These are phyloP conservation scores for Phytophthora colocasiae DNA, from an alignment of 352 stramenopile genomes.

Conservation along the genomic window DNA sequence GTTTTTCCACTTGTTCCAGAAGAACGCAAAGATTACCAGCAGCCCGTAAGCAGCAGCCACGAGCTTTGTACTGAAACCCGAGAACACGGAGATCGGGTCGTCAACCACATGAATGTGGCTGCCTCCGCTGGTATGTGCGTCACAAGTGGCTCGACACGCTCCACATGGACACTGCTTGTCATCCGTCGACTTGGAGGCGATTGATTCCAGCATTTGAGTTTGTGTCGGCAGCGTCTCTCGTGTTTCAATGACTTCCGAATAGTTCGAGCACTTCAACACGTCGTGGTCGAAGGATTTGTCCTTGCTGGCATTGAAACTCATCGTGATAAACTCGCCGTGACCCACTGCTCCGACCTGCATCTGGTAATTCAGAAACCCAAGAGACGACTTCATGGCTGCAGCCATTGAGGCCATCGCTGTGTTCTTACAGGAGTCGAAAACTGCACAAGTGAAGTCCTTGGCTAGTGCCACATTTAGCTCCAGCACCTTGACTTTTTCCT, in stretches of 20 bases:
- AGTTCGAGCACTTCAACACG: constrained; percentile 80
- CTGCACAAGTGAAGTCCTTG: constrained; percentile 71
- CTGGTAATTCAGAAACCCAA: constrained; percentile 91
- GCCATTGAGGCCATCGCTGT: constrained; percentile 79
- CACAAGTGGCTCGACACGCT: constrained; percentile 72
- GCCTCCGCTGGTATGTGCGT: constrained; percentile 45
- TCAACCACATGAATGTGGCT: constrained; percentile 59
- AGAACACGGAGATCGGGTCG: constrained; percentile 73
- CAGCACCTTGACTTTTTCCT: constrained; percentile 80
- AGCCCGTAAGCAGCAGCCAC: constrained; percentile 68
- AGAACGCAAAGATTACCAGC: constrained; percentile 44
- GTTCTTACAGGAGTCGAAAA: constrained; percentile 91
- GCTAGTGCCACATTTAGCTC: constrained; percentile 80
- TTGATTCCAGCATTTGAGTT: constrained; percentile 72
- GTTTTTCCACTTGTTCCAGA: constrained; percentile 53
- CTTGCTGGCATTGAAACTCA: constrained; percentile 66
- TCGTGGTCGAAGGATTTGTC: constrained; percentile 59
- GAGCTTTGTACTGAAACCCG: constrained; percentile 70
- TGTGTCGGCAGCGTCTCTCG: constrained; percentile 62
- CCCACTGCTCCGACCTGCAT: constrained; percentile 88
- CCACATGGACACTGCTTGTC: constrained; percentile 83
- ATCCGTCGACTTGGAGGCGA: constrained; percentile 49
- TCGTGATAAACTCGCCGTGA: constrained; percentile 88
- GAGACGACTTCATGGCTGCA: constrained; percentile 80
- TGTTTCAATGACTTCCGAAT: constrained; percentile 58